Base-by-base conservation (phyloP, 352 stramenopile genomes). In the Phytophthora gonapodyides region DNA sequence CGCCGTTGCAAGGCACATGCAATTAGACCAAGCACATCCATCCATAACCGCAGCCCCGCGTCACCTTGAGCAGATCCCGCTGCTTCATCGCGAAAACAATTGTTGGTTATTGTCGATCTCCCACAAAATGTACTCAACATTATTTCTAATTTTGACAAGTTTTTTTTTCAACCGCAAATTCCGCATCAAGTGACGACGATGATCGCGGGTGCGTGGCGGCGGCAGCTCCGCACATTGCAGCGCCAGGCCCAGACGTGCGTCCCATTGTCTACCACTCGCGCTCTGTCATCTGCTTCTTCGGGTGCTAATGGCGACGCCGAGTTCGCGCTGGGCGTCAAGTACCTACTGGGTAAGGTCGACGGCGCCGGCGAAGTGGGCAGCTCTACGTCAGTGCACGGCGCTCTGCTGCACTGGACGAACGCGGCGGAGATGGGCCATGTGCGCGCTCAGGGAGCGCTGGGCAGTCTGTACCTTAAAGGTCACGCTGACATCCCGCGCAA, bases 391-490 rank as follows among this genome's bases (percentile, higher is more conserved):
- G 67, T 88, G 27, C 68, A 88, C 19, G 69, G 66, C 50, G 81
- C 85, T 16, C 64, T 93, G 40, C 57, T 91, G 15, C 82, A 92
- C 67, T 94, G 85, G 85, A 92, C 81, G 10, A 91, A 80, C 50
- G 85, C 85, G 0, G 85, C 85, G 27, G 78, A 89, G 55, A 53
- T 71, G 40, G 85, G 83, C n/a, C 80, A 92, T 57, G 60, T 81
- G 7, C 88, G 88, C 43, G 85, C 85, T 1, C 78, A 90, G 31
- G 87, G 82, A 10, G 85, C 83, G 11, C 64, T 93, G 7, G 85
- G 85, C 1, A 85, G 82, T 52, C 61, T 94, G 37, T 94, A 92
- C 52, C 58, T 92, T 16, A 68, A 75, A 15, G 85, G 82, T 17
- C 76, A 91, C 55, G 67, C 53, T 3, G 70, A 70, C 9, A 71